Conservation (phyloP, 2,329 filamentous ascomycete genomes). For the Ophiostoma perfectum region DNA sequence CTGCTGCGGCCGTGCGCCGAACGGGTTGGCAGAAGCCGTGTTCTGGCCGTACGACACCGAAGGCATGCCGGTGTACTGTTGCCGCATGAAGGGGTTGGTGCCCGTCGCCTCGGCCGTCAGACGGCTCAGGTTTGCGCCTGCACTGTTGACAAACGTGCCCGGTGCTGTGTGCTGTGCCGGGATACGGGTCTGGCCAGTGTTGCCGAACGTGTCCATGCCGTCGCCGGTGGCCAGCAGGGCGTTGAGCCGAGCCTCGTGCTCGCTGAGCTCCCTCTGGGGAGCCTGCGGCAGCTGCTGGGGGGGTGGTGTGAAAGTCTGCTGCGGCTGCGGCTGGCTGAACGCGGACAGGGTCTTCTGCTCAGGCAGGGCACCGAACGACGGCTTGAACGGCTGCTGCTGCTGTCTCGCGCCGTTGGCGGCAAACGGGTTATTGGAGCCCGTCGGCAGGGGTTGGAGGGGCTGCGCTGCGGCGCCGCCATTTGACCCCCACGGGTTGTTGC, state of each 20-base stretch:
- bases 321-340: constrained; percentile 46
- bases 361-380: constrained; percentile 64
- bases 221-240: constrained; percentile 80
- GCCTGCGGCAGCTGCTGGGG: constrained; percentile 39
- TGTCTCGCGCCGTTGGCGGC: constrained; percentile 40
- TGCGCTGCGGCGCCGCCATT: constrained; percentile 55
- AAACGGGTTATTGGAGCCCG: constrained; percentile 97
- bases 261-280: constrained; percentile 52
- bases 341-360: constrained; percentile 73
- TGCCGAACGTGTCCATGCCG: constrained; percentile 94
- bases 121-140: constrained; percentile 70
- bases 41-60: constrained; percentile 53
- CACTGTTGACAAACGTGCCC: constrained; percentile 93
- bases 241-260: constrained; percentile 73
- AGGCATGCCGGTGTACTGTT: constrained; percentile 76
- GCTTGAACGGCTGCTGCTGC: constrained; percentile 38
- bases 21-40: constrained; percentile 49
- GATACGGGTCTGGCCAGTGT: constrained; percentile 92
- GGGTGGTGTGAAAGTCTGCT: constrained; percentile 28
- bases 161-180: constrained; percentile 95
- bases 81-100: constrained; percentile 83
- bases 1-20: constrained; percentile 49
- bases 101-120: constrained; percentile 67
- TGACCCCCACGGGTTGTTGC: constrained; percentile 91
- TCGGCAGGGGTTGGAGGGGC: constrained; percentile 72